Base-by-base conservation (phyloP, 768 basidiomycete genomes). In the Daedaleopsis nitida region DNA sequence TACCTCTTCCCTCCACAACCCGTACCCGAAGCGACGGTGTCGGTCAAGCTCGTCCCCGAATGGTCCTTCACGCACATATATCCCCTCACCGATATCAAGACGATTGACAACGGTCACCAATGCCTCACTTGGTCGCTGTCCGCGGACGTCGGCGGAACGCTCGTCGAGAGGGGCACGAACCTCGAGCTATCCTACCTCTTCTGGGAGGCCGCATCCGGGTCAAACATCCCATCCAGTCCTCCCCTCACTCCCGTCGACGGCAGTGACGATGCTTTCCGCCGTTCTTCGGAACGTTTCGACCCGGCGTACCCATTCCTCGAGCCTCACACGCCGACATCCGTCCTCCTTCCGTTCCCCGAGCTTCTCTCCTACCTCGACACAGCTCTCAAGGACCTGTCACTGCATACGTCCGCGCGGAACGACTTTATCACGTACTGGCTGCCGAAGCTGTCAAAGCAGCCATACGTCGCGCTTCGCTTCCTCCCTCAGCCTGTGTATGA, bases 381-480 rank as follows among this genome's bases (percentile, higher is more conserved):
- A 5, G 42, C 13, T 4, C 42, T 43, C 7, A 43, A 43, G 42
- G 13, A 12, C 42, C 42, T 43, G 7, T 8, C 14, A 5, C 42
- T 43, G 5, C 45, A 47, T 12, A 47, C 45, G 5, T 47, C 19
- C 19, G 45, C 45, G 7, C 45, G 45, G 13, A 47, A 47, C 45
- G 45, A 47, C 45, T 47, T 47, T n/a, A 47, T 47, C 45, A 47
- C 79, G 75, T 82, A 77, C 64, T 83, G 81, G 81, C 75, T 81
- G 16, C 80, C 80, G 0, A 67, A 71, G 12, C 64, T 83, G 42
- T 64, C 74, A 38, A 77, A 74, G 57, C 74, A 81, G 66, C 67
- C 71, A 21, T 63, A 76, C 57, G 64, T 83, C 51, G 79, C 78
- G 2, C 70, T 84, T 34, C 76, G 80, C 5, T 83, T 83, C 69